Evolutionary conservation across 495 filamentous ascomycete species (phyloP).

Genomic region (Parachaetomium inaequale): DNA sequence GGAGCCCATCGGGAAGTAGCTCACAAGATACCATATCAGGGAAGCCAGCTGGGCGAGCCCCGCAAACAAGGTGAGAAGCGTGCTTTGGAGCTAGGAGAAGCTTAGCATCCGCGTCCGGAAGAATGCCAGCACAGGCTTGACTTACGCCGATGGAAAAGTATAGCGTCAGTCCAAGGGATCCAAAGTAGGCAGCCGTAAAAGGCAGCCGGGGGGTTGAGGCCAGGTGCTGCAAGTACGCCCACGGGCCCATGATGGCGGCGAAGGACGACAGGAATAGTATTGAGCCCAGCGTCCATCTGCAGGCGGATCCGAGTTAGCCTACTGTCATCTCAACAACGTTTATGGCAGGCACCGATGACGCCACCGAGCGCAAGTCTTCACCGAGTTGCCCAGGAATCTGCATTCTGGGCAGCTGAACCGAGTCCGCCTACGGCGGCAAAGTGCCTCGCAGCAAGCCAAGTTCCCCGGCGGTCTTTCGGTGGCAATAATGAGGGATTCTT

Average conservation of each 20-base stretch:
- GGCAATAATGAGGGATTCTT: not conserved
- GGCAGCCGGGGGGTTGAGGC: slow-evolving; percentile 80
- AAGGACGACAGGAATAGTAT: slow-evolving; percentile 87
- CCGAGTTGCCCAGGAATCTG: not conserved
- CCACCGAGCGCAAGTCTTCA: not conserved
- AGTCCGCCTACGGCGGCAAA: not conserved
- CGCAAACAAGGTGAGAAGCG: slow-evolving; percentile 77
- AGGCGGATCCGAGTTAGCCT: slow-evolving; percentile 14
- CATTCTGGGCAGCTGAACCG: not conserved
- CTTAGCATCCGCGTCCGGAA: slow-evolving; percentile 22
- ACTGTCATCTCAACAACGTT: not conserved
- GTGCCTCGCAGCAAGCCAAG: not conserved
- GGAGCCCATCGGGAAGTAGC: slow-evolving; percentile 97
- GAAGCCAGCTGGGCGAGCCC: slow-evolving; percentile 77
- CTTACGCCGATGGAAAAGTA: slow-evolving; percentile 90
- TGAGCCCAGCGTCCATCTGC: slow-evolving; percentile 92
- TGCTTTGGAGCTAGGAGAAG: slow-evolving; percentile 63
- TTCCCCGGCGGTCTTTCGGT: not conserved
- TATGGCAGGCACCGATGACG: not conserved
- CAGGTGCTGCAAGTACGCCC: slow-evolving; percentile 77
- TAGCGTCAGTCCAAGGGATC: slow-evolving; percentile 82
- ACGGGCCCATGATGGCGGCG: slow-evolving; percentile 88
- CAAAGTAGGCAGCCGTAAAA: slow-evolving; percentile 96
- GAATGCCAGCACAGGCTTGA: slow-evolving; percentile 26
- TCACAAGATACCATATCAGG: slow-evolving; percentile 90